These are phyloP conservation scores for Filobasidium wieringae DNA, from an alignment of 768 basidiomycete species.

Conservation along the genomic window DNA sequence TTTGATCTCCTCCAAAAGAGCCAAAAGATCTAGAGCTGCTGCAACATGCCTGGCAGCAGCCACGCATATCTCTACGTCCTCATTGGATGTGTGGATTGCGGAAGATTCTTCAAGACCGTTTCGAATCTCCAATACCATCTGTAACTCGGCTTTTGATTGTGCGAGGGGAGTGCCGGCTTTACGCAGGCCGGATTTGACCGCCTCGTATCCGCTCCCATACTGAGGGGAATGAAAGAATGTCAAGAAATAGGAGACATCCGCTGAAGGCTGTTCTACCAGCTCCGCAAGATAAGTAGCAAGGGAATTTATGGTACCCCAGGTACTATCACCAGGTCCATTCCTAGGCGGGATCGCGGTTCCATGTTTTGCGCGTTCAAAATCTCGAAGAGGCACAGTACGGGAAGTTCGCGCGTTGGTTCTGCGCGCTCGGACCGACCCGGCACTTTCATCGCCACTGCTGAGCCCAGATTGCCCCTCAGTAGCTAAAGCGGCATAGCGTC, in stretches of 20 bases:
- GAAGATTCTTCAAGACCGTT: constrained; percentile 13
- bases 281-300: constrained; percentile 26
- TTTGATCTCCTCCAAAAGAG: constrained; percentile 22
- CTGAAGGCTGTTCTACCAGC: constrained; percentile 16
- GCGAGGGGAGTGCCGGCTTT: background rate
- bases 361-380: background rate
- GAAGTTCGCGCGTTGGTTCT: background rate
- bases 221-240: constrained; percentile 27
- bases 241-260: constrained; percentile 19
- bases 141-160: constrained; percentile 4
- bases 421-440: constrained; percentile 1
- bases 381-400: background rate
- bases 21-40: constrained; percentile 30
- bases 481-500: background rate
- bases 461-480: background rate
- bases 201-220: constrained; percentile 25
- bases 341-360: background rate
- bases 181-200: constrained; percentile 23
- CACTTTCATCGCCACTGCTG: constrained; percentile 9
- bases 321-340: constrained; percentile 1
- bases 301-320: constrained; percentile 27
- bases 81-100: background rate
- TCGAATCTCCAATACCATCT: constrained; percentile 28
- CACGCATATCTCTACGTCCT: constrained; percentile 28
- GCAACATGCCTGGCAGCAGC: constrained; percentile 25